A percentile compares a stretch with the other conserved stretches of the same genome.
These are phyloP conservation scores for Beverwykella pulmonaria DNA, from an alignment of 495 filamentous ascomycete genomes.

Conservation along the genomic window DNA sequence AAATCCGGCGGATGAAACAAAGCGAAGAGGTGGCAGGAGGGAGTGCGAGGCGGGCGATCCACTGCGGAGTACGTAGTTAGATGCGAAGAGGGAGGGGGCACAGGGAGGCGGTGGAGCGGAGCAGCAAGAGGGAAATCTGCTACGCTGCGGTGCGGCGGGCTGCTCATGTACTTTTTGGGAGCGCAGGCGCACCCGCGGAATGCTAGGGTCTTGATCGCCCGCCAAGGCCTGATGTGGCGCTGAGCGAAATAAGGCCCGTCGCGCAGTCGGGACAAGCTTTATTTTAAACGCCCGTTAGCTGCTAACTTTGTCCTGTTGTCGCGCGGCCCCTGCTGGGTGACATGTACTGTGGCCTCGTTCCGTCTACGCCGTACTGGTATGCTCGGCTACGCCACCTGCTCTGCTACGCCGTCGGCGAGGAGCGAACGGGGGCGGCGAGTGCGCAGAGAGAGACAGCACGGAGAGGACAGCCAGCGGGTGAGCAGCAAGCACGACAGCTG, in stretches of 20 bases:
- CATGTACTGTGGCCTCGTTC: not conserved
- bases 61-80: too few relatives aligned
- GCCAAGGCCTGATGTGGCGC: constrained; percentile 30
- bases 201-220: constrained; percentile 7
- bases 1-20: constrained; percentile 28
- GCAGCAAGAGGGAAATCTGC: not conserved
- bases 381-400: not conserved
- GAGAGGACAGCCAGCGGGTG: not conserved
- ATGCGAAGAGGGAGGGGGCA: not conserved
- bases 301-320: constrained; percentile 20
- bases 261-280: constrained; percentile 34
- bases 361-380: not conserved
- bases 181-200: not conserved
- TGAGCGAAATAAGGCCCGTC: constrained; percentile 34
- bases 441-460: not conserved
- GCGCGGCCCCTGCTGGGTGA: too few relatives aligned
- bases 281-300: constrained; percentile 36
- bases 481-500: not conserved
- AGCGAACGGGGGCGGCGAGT: not conserved
- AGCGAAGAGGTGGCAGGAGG: constrained; percentile 16
- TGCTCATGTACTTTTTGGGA: not conserved
- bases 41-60: too few relatives aligned
- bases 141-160: not conserved
- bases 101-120: not conserved
- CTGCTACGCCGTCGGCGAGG: not conserved